Evolutionary conservation across 2,329 filamentous ascomycete species (phyloP), one percentile per base, ranked within the genome.

Genomic region (Elsinoe fawcettii): DNA sequence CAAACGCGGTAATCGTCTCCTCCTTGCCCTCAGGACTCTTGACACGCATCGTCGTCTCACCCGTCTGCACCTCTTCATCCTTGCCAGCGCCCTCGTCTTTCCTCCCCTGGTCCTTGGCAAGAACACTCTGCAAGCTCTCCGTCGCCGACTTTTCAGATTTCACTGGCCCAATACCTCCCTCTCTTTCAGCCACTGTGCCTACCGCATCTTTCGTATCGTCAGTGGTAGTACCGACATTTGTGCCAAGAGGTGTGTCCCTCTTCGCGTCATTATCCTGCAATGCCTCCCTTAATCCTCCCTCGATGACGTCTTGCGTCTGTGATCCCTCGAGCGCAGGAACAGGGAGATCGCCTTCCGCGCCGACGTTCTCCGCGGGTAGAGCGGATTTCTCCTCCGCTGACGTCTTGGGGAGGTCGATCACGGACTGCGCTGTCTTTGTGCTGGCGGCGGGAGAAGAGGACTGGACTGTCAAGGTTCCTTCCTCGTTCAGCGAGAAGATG

Each of bases 401-500:
- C 2, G 59, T 23, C 22, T 59, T 44, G 3, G 60, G 53, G n/a
- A n/a, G n/a, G n/a, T n/a, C n/a, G n/a, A n/a, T n/a, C n/a, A n/a
- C n/a, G n/a, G n/a, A n/a, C n/a, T n/a, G n/a, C n/a, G n/a, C n/a
- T n/a, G n/a, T n/a, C n/a, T n/a, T n/a, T n/a, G n/a, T n/a, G n/a
- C n/a, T n/a, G n/a, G n/a, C n/a, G n/a, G n/a, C n/a, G n/a, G n/a
- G n/a, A n/a, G n/a, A n/a, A 30, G 27, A 30, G 27, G 5, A 55
- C 9, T 66, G 61, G 16, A 74, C 71, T 36, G 66, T 61, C 6
- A 76, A 60, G n/a, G 65, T 60, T 41, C 73, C 73, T 23, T 70
- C 66, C 18, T 73, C 70, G n/a, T 74, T 70, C 58, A 76, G 74
- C 11, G 71, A 65, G 71, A 72, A 77, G 6, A 74, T 60, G 4